Conservation (phyloP, 306 rosid species). For the Quercus dentata region DNA sequence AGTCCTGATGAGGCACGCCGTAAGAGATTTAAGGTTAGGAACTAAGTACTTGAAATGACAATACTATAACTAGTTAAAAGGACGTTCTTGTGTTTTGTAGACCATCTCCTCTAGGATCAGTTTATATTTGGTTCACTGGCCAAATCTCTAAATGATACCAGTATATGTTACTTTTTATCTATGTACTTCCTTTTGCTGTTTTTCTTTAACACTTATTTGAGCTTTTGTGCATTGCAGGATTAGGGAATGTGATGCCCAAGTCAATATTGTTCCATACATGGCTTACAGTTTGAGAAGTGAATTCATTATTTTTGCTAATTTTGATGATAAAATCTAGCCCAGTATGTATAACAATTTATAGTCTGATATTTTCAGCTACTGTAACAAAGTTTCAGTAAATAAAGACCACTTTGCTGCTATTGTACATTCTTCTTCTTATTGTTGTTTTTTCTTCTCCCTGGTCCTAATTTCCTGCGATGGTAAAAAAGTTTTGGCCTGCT, state of each 20-base stretch:
- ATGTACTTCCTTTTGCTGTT: background rate
- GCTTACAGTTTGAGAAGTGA: constrained; percentile 5
- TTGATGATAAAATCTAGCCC: background rate
- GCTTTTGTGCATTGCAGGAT: constrained; percentile 39
- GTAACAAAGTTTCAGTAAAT: background rate
- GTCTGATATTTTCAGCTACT: background rate
- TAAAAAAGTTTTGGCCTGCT: too few relatives aligned
- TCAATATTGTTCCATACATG: background rate
- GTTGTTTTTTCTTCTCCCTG: background rate
- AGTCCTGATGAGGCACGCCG: constrained; percentile 61
- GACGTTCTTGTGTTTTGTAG: background rate
- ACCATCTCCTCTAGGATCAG: background rate
- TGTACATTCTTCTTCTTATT: background rate
- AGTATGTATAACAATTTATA: background rate
- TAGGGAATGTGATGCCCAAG: constrained; percentile 20
- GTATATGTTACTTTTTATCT: background rate
- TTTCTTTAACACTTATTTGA: background rate
- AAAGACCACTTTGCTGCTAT: background rate
- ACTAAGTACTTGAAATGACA: background rate
- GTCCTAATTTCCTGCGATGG: too few relatives aligned
- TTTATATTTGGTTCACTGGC: background rate
- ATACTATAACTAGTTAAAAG: background rate
- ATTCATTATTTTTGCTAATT: constrained; percentile 10
- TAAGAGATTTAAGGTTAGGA: constrained; percentile 83
- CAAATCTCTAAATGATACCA: background rate